phyloP scores from a whole-genome alignment of 2,329 filamentous ascomycete genomes.

The Pleurostoma richardsiae region DNA sequence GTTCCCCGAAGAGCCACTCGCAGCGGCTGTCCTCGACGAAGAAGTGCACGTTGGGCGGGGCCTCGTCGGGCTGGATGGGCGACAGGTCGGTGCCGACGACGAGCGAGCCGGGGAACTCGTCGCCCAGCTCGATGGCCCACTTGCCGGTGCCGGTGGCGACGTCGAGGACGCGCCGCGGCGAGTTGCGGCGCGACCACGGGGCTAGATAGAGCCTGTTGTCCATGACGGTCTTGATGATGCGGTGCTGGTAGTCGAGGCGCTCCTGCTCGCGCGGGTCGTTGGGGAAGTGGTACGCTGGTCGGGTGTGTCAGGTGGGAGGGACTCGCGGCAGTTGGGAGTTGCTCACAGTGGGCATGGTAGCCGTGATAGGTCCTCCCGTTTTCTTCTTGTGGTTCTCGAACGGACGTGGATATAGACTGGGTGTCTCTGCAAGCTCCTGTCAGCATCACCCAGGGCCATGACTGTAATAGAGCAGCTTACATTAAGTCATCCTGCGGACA shows the following conservation, averaged over 20 bases:
- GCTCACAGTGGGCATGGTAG: conserved; percentile 8
- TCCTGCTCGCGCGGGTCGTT: conserved; percentile 25
- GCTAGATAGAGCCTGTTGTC: conserved; percentile 22
- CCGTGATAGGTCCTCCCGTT: conserved; percentile 10
- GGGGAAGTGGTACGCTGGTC: conserved; percentile 25
- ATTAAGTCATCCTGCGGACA: too few relatives aligned
- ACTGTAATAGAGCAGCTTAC: too few relatives aligned
- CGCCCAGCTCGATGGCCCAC: conserved; percentile 66
- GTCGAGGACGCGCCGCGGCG: conserved; percentile 24
- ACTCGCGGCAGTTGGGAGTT: too few relatives aligned
- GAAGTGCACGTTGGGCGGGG: conserved; percentile 71
- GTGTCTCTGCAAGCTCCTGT: too few relatives aligned
- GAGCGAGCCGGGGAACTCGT: conserved; percentile 51
- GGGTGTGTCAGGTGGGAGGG: neutral
- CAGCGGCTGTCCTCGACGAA: conserved; percentile 62
- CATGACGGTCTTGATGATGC: conserved; percentile 21
- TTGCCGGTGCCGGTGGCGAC: conserved; percentile 49
- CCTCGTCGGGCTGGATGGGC: conserved; percentile 59
- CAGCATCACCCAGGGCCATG: too few relatives aligned
- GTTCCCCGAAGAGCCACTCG: conserved; percentile 46
- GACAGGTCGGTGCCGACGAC: conserved; percentile 63
- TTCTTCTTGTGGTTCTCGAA: neutral
- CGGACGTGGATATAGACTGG: too few relatives aligned
- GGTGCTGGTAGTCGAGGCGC: conserved; percentile 22
- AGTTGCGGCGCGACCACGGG: conserved; percentile 17